A percentile compares a stretch with the other conserved stretches of the same genome.
Conservation (phyloP, 1,284 basidiomycete genomes). For the Lentinula novae-zelandiae region DNA sequence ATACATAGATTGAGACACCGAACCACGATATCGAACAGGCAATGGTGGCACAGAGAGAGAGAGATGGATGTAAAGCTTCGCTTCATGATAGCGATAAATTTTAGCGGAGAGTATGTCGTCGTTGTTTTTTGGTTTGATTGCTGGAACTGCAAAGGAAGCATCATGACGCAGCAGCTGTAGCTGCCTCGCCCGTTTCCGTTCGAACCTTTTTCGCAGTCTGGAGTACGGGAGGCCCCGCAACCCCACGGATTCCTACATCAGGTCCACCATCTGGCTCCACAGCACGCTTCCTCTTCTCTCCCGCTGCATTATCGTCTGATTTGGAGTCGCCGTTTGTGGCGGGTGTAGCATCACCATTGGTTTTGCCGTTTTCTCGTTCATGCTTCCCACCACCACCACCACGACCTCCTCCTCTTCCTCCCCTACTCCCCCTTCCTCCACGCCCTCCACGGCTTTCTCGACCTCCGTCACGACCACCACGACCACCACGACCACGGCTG, state of each 20-base stretch:
- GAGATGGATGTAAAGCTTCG: too few species aligned
- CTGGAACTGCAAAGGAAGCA: not conserved
- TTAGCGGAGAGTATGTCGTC: too few species aligned
- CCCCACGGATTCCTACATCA: constrained; percentile 58
- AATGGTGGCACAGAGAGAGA: too few species aligned
- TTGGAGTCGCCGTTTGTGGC: constrained; percentile 20
- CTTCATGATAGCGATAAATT: too few species aligned
- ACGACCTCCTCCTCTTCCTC: constrained; percentile 34
- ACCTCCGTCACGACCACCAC: constrained; percentile 26
- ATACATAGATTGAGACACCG: too few species aligned
- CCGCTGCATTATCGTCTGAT: constrained; percentile 28
- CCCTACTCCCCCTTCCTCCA: constrained; percentile 18
- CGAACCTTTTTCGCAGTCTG: constrained; percentile 58
- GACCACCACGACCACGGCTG: constrained; percentile 39
- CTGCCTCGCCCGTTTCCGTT: constrained; percentile 33
- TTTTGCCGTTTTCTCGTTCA: constrained; percentile 23
- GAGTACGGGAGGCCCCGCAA: constrained; percentile 57
- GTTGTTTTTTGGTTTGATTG: too few species aligned
- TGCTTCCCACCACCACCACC: constrained; percentile 32
- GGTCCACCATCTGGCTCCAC: constrained; percentile 74
- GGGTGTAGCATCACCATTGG: constrained; percentile 20
- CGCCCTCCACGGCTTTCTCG: constrained; percentile 33
- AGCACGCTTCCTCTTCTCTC: constrained; percentile 71
- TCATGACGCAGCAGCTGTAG: constrained; percentile 4
- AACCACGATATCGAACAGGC: too few species aligned